phyloP scores from a whole-genome alignment of 176 grass and related monocot species.

The Hordeum marinum region DNA sequence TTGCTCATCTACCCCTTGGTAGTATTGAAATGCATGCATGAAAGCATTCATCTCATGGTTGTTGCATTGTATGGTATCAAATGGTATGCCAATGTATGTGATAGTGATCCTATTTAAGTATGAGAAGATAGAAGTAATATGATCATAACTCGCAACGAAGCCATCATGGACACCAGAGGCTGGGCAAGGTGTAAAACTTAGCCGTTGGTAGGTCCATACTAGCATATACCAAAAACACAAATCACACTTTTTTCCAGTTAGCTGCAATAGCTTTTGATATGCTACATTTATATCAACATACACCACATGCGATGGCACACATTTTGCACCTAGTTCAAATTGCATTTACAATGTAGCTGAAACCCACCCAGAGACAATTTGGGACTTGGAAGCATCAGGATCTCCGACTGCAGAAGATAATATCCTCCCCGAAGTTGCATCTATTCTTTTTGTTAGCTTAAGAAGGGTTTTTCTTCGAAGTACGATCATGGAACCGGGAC shows the following conservation, averaged over 20 bases:
- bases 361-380: no score
- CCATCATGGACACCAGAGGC: background rate
- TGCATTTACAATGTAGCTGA: no score
- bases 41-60: background rate
- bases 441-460: no score
- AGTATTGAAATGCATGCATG: background rate
- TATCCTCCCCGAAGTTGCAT: no score
- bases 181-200: background rate
- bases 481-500: background rate
- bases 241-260: no score
- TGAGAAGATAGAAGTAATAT: background rate
- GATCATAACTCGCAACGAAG: background rate
- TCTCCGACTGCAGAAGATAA: no score
- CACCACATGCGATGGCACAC: no score
- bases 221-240: background rate
- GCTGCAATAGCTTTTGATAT: no score
- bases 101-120: background rate
- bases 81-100: background rate
- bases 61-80: background rate
- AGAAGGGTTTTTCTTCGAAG: background rate
- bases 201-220: background rate
- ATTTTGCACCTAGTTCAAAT: no score
- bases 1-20: no score
- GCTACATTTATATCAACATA: no score
- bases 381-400: no score